phyloP scores from a whole-genome alignment of 495 filamentous ascomycete species.

The Parachaetomium inaequale region DNA sequence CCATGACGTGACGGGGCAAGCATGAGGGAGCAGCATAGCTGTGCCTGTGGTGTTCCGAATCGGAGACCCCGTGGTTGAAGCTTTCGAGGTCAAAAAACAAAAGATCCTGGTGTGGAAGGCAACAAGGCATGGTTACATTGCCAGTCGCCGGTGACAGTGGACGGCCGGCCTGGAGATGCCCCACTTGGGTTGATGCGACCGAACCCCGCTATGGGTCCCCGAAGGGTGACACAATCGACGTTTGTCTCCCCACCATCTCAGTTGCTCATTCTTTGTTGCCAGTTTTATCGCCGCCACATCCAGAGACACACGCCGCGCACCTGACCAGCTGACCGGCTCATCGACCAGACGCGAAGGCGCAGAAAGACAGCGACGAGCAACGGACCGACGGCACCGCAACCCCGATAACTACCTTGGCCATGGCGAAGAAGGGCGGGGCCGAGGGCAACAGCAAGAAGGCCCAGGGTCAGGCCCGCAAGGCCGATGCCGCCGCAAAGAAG shows the following conservation, averaged over 20 bases:
- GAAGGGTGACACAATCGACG: constrained; percentile 7
- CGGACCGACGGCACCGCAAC: neutral
- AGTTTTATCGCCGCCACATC: neutral
- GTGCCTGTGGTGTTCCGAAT: neutral
- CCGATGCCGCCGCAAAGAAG: constrained; percentile 77
- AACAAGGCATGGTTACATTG: neutral
- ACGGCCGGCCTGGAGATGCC: neutral
- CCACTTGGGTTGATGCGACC: neutral
- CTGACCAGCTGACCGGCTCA: neutral
- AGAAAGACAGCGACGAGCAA: neutral
- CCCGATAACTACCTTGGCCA: neutral
- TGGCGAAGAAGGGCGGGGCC: constrained; percentile 58
- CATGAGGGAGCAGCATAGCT: neutral
- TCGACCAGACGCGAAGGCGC: neutral
- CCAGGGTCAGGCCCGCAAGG: constrained; percentile 87
- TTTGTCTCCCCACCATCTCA: neutral
- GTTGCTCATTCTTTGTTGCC: neutral
- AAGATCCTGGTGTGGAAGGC: constrained; percentile 1
- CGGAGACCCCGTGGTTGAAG: neutral
- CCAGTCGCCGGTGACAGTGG: neutral
- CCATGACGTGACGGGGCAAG: neutral
- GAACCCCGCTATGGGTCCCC: constrained; percentile 1
- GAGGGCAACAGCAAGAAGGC: constrained; percentile 86
- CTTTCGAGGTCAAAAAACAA: neutral
- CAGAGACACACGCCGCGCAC: neutral